These are phyloP conservation scores for Wickerhamomyces alni DNA, from an alignment of 805 yeast genomes.

Conservation along the genomic window DNA sequence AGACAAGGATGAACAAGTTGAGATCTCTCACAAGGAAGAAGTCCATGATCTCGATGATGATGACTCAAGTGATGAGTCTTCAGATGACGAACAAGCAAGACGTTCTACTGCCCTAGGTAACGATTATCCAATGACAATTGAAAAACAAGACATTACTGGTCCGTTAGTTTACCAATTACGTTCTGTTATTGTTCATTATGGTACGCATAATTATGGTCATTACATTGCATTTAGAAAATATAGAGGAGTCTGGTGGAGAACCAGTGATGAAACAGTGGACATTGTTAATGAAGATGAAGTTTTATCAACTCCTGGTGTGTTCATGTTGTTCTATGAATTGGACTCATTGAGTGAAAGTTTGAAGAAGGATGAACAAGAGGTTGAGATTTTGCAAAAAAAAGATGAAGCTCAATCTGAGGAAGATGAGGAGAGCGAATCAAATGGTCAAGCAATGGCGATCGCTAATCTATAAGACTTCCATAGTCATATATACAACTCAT, in stretches of 20 bases:
- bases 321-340: slow-evolving; percentile 84
- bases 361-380: slow-evolving; percentile 11
- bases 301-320: slow-evolving; percentile 75
- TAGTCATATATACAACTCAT: too few relatives aligned
- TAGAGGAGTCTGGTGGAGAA: slow-evolving; percentile 92
- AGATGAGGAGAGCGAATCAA: slow-evolving; percentile 2
- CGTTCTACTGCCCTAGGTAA: slow-evolving; percentile 1
- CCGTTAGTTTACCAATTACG: slow-evolving; percentile 62
- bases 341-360: slow-evolving; percentile 29
- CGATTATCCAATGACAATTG: slow-evolving; percentile 7
- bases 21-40: too few relatives aligned
- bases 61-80: too few relatives aligned
- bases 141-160: slow-evolving; percentile 25
- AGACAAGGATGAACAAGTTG: slow-evolving; percentile 2
- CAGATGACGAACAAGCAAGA: slow-evolving; percentile 7
- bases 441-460: slow-evolving; percentile 6
- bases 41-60: not conserved
- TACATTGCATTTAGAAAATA: slow-evolving; percentile 80
- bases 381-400: not conserved
- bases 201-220: slow-evolving; percentile 97
- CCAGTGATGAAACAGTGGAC: slow-evolving; percentile 84
- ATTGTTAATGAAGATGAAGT: slow-evolving; percentile 79
- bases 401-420: slow-evolving; percentile 1
- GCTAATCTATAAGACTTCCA: slow-evolving; percentile 11
- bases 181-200: slow-evolving; percentile 88